Conservation (phyloP, 768 basidiomycete genomes). For the Chalciporus chontae region DNA sequence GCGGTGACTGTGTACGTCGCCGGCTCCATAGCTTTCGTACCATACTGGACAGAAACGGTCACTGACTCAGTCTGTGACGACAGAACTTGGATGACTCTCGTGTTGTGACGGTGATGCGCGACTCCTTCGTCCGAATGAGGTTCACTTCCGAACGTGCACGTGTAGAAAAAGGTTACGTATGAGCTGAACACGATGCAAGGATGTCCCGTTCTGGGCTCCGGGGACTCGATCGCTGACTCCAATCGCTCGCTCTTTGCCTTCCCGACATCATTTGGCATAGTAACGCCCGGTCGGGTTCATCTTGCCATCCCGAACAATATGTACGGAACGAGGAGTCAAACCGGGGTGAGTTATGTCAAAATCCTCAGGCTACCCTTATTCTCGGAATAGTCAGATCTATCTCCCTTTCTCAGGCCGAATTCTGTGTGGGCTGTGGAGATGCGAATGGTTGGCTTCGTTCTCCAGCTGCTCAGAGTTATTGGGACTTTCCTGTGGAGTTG, state of each 20-base stretch:
- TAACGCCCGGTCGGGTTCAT: constrained; percentile 20
- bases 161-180: constrained; percentile 26
- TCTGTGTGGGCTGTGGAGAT: constrained; percentile 22
- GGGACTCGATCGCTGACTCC: constrained; percentile 26
- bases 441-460: constrained; percentile 21
- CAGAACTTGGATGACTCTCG: constrained; percentile 14
- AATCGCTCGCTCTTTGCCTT: constrained; percentile 15
- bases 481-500: constrained; percentile 19
- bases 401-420: constrained; percentile 21
- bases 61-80: constrained; percentile 2
- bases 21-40: constrained; percentile 5
- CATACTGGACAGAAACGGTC: constrained; percentile 10
- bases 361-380: constrained; percentile 14
- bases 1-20: neutral
- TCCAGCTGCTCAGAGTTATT: constrained; percentile 12
- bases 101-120: constrained; percentile 12
- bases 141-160: constrained; percentile 27
- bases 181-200: constrained; percentile 20
- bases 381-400: constrained; percentile 17
- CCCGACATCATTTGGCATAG: constrained; percentile 18
- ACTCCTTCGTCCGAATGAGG: constrained; percentile 12
- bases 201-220: constrained; percentile 22
- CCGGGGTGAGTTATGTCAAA: constrained; percentile 22
- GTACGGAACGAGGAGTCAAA: constrained; percentile 13
- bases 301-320: constrained; percentile 2